These are phyloP conservation scores for Klebsormidium nitens DNA, from an alignment of 139 green algal genomes.

Conservation along the genomic window DNA sequence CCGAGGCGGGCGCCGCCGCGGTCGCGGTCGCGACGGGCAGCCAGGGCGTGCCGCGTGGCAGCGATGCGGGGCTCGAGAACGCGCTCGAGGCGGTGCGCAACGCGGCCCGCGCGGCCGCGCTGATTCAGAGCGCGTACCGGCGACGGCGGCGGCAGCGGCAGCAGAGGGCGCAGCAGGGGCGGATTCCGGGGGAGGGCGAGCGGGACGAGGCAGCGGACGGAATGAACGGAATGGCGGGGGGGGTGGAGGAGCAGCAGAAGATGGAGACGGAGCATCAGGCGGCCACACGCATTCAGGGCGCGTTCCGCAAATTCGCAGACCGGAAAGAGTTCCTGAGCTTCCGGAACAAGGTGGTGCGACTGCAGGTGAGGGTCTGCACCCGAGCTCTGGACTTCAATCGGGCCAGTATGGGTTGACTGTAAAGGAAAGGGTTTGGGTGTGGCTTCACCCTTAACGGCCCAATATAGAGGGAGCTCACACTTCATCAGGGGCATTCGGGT, in stretches of 20 bases:
- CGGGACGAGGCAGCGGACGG: too few species aligned
- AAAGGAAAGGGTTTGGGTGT: too few species aligned
- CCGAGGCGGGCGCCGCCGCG: neutral
- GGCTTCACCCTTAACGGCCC: too few species aligned
- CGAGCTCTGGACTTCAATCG: too few species aligned
- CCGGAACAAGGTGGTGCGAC: neutral
- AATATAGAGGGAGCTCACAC: too few species aligned
- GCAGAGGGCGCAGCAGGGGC: too few species aligned
- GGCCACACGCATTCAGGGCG: neutral
- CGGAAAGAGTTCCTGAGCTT: neutral
- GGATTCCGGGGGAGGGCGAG: too few species aligned
- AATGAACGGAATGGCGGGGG: too few species aligned
- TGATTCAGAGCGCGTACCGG: neutral
- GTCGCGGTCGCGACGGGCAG: neutral
- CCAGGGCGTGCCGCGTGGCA: neutral
- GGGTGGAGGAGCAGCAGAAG: too few species aligned
- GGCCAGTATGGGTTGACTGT: too few species aligned
- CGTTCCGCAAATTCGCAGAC: neutral
- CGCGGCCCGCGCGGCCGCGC: neutral
- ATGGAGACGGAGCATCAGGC: neutral
- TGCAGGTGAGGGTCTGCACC: constrained; percentile 11
- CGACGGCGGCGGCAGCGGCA: too few species aligned
- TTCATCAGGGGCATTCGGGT: too few species aligned
- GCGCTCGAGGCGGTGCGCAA: neutral
- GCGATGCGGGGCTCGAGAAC: neutral